Base-by-base conservation (phyloP, 306 rosid genomes). In the Hylodesmum podocarpum region DNA sequence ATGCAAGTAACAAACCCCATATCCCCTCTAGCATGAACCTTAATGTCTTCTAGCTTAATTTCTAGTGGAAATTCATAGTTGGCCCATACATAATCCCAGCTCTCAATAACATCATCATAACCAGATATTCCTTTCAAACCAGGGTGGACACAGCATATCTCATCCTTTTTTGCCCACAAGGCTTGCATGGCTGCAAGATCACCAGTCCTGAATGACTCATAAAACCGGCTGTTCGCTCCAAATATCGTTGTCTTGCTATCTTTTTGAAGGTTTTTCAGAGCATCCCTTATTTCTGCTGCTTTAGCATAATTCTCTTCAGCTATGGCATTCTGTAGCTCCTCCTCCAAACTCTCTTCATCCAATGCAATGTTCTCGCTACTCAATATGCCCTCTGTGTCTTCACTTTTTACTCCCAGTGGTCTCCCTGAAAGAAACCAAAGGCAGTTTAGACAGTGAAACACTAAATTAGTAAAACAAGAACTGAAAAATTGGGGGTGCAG, bases 41-140 rank as follows among this genome's bases (percentile, higher is more conserved):
- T 86, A 47, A 90, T 76, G 49, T 92, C 97, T 82, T 92, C 93
- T 40, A 90, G 87, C 67, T 87, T 89, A 82, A 95, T 90, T 80
- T 88, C 87, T 15, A 92, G 76, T 0, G 98, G 98, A 70, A 95
- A 95, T 65, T 92, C 97, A 77, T 95, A 95, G 91, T 95, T 88
- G 1, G 93, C 97, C 98, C 97, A 95, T 27, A 95, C 92, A 16
- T 81, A 86, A 65, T 95, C 87, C 98, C 97, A 95, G 85, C 98
- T 95, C 79, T 91, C 92, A 62, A 89, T 80, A 74, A 95, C 96
- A 68, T 95, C 93, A 9, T 90, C 91, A 33, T 89, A 86, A 34
- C 98, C 97, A 6, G 89, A 85, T 66, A 95, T 92, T 44, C 97
- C 98, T 49, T 85, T 83, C 15, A 84, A 66, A 29, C 98, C 97